A percentile compares a stretch with the other conserved stretches of the same genome.
Conservation (phyloP, 345 rosid genomes). For the Orychophragmus violaceus region DNA sequence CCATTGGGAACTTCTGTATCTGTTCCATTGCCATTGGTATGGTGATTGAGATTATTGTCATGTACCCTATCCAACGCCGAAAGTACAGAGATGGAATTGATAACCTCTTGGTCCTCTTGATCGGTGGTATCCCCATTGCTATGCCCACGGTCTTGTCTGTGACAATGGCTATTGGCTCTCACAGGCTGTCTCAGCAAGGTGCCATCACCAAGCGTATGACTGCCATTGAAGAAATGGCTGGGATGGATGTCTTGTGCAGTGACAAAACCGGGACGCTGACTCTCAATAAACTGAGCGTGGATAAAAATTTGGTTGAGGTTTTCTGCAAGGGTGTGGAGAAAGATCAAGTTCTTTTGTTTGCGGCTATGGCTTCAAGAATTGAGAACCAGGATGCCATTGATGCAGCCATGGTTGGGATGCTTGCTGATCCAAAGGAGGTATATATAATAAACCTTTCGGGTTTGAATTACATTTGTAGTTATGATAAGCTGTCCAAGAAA, state of each 20-base stretch:
- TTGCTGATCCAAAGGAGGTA: slow-evolving; percentile 27
- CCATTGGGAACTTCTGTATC: slow-evolving; percentile 48
- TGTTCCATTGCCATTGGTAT: slow-evolving; percentile 44
- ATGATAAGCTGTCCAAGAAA: not conserved
- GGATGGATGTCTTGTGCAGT: not conserved
- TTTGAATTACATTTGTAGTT: not conserved
- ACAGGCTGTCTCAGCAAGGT: not conserved
- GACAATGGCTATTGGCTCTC: not conserved
- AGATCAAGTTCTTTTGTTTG: not conserved
- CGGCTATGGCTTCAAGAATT: not conserved
- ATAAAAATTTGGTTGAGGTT: not conserved
- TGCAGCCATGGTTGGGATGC: not conserved
- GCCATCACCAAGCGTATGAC: not conserved
- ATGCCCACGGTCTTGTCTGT: not conserved
- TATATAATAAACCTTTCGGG: not conserved
- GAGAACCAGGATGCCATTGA: not conserved
- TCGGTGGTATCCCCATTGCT: not conserved
- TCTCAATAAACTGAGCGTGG: not conserved
- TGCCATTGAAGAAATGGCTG: not conserved
- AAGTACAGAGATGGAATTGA: not conserved
- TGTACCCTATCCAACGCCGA: slow-evolving; percentile 39
- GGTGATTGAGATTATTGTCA: slow-evolving; percentile 36
- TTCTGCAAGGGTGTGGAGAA: not conserved
- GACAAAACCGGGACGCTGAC: not conserved
- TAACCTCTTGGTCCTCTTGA: not conserved